Evolutionary conservation across 371 early-diverging fungal species (phyloP).

Genomic region (Cokeromyces recurvatus): DNA sequence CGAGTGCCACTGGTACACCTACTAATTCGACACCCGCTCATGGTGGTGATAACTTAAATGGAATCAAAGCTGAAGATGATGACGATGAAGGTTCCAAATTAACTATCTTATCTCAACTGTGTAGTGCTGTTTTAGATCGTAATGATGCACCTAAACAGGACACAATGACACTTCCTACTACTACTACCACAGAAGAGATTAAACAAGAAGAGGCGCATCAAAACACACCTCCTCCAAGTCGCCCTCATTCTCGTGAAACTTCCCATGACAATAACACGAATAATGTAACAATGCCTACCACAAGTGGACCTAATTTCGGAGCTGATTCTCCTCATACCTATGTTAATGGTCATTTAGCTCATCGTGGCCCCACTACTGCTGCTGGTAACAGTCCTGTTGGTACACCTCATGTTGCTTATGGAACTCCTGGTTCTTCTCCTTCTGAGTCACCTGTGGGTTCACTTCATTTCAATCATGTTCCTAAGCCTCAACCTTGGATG

Average conservation of each 20-base stretch:
- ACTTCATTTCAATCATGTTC: no score
- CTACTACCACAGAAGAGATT: neutral
- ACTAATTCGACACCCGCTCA: neutral
- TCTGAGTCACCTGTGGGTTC: constrained; percentile 11
- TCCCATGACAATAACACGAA: constrained; percentile 11
- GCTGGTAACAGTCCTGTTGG: neutral
- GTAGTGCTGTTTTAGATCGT: constrained; percentile 40
- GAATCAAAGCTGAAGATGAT: constrained; percentile 19
- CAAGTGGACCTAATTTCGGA: constrained; percentile 8
- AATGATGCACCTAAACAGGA: constrained; percentile 26
- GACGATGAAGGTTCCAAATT: constrained; percentile 47
- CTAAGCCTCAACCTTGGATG: no score
- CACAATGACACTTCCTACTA: neutral
- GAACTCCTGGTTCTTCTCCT: constrained; percentile 15
- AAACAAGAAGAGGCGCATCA: constrained; percentile 16
- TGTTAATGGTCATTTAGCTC: constrained; percentile 20
- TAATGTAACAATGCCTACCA: neutral
- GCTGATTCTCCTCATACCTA: constrained; percentile 18
- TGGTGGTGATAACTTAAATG: neutral
- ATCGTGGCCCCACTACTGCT: constrained; percentile 2
- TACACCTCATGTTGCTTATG: constrained; percentile 5
- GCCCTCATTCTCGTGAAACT: constrained; percentile 24
- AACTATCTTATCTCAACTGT: constrained; percentile 40
- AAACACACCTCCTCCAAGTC: constrained; percentile 26
- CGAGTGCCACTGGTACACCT: constrained; percentile 7